Base-by-base conservation (phyloP, 305 asterid species). In the Nicotiana rustica region DNA sequence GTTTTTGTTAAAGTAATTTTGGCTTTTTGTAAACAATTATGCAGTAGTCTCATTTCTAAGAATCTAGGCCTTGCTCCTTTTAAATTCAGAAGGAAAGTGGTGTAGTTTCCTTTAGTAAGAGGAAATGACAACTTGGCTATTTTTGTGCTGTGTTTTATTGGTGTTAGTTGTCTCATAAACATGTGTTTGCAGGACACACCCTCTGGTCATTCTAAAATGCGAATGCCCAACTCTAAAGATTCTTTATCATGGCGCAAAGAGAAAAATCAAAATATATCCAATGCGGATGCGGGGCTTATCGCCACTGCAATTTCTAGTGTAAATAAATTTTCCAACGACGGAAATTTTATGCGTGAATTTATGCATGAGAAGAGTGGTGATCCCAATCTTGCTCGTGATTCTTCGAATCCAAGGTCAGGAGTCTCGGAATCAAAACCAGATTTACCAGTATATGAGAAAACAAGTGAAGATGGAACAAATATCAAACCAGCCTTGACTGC, bases 221-320 rank as follows among this genome's bases (percentile, higher is more conserved):
- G 91, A 88, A 82, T 94, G 75, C 99, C 99, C 65, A 94, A 85
- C 84, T 91, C 88, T 85, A 90, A 86, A 29, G 93, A 94, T 86
- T 93, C 96, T 61, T 86, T 96, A 78, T 89, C 97, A 61, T 94
- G 99, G 98, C 92, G 97, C 73, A 94, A 91, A 88, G 91, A 84
- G 12, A 84, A 87, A 84, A 85, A 77, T 52, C 86, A 87, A 70
- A 94, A 86, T 29, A 64, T 88, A 87, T 85, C 98, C 47, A 82
- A 88, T 78, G 89, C 89, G 82, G 97, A 93, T 87, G 65, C 82
- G 67, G 91, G 88, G 76, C 90, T 95, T 38, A 88, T 92, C 86
- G 89, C 98, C 86, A 85, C 91, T 85, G 98, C 97, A 47, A 78
- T 95, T 81, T 90, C 96, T 77, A 87, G 88, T 85, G 82, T 93